These are phyloP conservation scores for Microdochium nivale DNA, from an alignment of 2,329 filamentous ascomycete species.

Conservation along the genomic window DNA sequence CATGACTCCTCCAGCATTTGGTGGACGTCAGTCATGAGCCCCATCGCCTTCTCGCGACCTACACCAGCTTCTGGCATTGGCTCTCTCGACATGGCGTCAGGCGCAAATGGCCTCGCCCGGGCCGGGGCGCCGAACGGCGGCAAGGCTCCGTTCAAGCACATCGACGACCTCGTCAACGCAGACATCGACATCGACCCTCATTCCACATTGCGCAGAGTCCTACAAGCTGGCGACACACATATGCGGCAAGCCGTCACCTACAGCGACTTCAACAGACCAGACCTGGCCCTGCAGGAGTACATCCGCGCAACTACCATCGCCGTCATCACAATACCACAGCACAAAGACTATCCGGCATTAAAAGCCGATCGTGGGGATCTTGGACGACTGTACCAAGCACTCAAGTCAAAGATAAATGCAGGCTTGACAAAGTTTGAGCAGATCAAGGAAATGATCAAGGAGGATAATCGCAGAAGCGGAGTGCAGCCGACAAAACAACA, in stretches of 20 bases:
- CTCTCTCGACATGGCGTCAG: slow-evolving; percentile 18
- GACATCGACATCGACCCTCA: slow-evolving; percentile 36
- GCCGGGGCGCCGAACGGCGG: slow-evolving; percentile 4
- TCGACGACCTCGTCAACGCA: slow-evolving; percentile 42
- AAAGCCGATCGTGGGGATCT: slow-evolving; percentile 43
- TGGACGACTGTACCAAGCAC: slow-evolving; percentile 35
- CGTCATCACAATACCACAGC: slow-evolving; percentile 65
- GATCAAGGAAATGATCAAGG: slow-evolving; percentile 51
- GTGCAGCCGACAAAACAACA: slow-evolving; percentile 33
- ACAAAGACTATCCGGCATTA: slow-evolving; percentile 64
- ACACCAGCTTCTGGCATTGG: slow-evolving; percentile 5
- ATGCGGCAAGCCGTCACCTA: slow-evolving; percentile 53
- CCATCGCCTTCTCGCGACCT: not conserved
- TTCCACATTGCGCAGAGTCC: slow-evolving; percentile 42
- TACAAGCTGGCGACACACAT: slow-evolving; percentile 42
- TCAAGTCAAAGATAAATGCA: slow-evolving; percentile 40
- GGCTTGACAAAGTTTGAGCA: slow-evolving; percentile 42
- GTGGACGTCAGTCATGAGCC: not conserved
- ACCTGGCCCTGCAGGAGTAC: slow-evolving; percentile 76
- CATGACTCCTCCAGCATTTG: not conserved
- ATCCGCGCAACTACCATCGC: slow-evolving; percentile 73
- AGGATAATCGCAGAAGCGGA: slow-evolving; percentile 55
- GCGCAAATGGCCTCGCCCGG: slow-evolving; percentile 10
- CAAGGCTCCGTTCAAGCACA: slow-evolving; percentile 37
- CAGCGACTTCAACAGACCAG: slow-evolving; percentile 56